These are phyloP conservation scores for Cytospora chrysosperma DNA, from an alignment of 2,329 filamentous ascomycete species.

Conservation along the genomic window DNA sequence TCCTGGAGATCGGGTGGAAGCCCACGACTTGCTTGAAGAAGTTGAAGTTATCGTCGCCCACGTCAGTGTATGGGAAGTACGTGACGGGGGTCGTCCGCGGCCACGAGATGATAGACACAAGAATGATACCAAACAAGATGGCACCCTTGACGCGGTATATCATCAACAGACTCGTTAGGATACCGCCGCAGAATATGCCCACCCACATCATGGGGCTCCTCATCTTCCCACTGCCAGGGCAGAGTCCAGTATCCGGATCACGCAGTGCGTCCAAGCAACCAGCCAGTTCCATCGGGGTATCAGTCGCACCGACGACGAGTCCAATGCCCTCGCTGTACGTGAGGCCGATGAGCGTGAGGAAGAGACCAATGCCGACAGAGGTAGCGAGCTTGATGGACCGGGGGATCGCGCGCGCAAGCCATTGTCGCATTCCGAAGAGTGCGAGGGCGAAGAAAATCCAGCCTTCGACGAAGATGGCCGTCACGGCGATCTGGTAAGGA, in stretches of 20 bases:
- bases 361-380: conserved; percentile 81
- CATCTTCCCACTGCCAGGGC: conserved; percentile 69
- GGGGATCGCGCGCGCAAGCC: conserved; percentile 81
- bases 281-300: conserved; percentile 71
- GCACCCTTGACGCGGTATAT: conserved; percentile 85
- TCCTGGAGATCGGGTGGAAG: conserved; percentile 73
- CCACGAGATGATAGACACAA: conserved; percentile 89
- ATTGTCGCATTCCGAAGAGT: conserved; percentile 78
- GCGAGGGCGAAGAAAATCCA: conserved; percentile 82
- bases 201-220: conserved; percentile 82
- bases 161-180: conserved; percentile 78
- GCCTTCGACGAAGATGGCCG: conserved; percentile 85
- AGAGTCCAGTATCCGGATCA: conserved; percentile 51
- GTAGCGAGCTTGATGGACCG: conserved; percentile 84
- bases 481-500: conserved; percentile 73
- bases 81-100: conserved; percentile 73
- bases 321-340: conserved; percentile 84
- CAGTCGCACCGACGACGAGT: conserved; percentile 65
- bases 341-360: conserved; percentile 72
- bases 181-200: conserved; percentile 81
- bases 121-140: conserved; percentile 77
- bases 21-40: conserved; percentile 88
- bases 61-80: conserved; percentile 71
- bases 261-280: conserved; percentile 58
- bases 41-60: conserved; percentile 71